A percentile compares a stretch with the other conserved stretches of the same genome.
Conservation (phyloP, 371 early-diverging fungal species). For the Polyrhizophydium stewartii region DNA sequence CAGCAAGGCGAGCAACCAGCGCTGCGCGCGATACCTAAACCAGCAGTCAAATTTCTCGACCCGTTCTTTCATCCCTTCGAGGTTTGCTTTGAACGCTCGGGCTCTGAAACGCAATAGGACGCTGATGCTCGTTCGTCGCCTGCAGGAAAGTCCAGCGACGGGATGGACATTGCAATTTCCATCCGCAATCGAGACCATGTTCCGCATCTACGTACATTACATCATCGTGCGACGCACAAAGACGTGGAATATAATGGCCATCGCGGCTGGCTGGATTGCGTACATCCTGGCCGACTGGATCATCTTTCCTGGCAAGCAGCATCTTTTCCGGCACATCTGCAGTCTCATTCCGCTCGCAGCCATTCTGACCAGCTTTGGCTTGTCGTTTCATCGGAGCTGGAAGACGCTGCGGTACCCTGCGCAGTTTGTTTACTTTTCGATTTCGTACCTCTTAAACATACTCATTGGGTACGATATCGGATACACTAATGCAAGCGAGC, state of each 20-base stretch:
- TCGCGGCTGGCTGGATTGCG: conserved; percentile 3
- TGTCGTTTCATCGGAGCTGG: conserved; percentile 5
- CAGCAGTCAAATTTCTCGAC: background rate
- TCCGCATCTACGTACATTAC: conserved; percentile 9
- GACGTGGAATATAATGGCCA: background rate
- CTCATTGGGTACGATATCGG: too few species aligned
- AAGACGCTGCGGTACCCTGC: conserved; percentile 7
- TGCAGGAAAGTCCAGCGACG: conserved; percentile 15
- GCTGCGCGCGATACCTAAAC: background rate
- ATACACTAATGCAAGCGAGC: too few species aligned
- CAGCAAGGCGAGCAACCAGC: background rate
- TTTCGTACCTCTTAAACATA: too few species aligned
- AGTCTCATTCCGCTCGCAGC: too few species aligned
- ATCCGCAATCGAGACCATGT: conserved; percentile 7
- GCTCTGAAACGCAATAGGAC: too few species aligned
- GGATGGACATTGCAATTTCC: conserved; percentile 12
- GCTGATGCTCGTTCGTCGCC: background rate
- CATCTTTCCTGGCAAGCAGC: background rate
- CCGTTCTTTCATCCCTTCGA: background rate
- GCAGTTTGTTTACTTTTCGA: too few species aligned
- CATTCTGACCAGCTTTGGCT: background rate
- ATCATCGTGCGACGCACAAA: conserved; percentile 6
- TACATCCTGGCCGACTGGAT: background rate
- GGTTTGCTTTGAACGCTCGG: too few species aligned
- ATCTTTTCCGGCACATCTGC: too few species aligned